These are phyloP conservation scores for Crithidia brevicula DNA, from an alignment of 208 protist species.

Conservation along the genomic window DNA sequence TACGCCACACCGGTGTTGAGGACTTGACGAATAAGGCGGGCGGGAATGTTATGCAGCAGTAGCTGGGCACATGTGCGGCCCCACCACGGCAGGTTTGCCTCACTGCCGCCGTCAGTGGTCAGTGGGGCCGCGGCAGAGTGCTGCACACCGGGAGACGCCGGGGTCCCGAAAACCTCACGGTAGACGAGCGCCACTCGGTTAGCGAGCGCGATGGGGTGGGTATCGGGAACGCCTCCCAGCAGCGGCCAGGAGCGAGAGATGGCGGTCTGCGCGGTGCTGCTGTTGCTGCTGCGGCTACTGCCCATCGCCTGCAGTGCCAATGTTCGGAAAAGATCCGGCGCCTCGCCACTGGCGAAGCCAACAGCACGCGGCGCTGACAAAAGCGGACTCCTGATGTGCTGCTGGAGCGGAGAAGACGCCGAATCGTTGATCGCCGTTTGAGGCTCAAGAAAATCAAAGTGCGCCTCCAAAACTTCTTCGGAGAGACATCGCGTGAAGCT, in stretches of 20 bases:
- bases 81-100: slow-evolving; percentile 24
- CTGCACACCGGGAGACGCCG: not conserved
- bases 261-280: not conserved
- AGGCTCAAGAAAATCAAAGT: slow-evolving; percentile 11
- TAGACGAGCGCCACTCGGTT: slow-evolving; percentile 33
- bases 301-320: slow-evolving; percentile 14
- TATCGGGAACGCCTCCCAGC: slow-evolving; percentile 15
- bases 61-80: slow-evolving; percentile 43
- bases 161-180: slow-evolving; percentile 6
- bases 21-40: slow-evolving; percentile 35
- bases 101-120: not conserved
- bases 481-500: slow-evolving; percentile 20
- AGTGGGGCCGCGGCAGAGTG: not conserved
- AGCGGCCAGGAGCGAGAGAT: slow-evolving; percentile 31
- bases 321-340: slow-evolving; percentile 12
- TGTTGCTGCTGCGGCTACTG: not conserved
- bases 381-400: not conserved
- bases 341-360: slow-evolving; percentile 13
- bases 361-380: not conserved
- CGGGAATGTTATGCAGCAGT: slow-evolving; percentile 38
- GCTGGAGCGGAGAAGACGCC: not conserved
- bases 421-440: not conserved
- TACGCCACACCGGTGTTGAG: slow-evolving; percentile 60
- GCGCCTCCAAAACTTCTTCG: not conserved
- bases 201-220: slow-evolving; percentile 32